Conservation (phyloP, 208 protist genomes). For the Trypanosoma congolense region DNA sequence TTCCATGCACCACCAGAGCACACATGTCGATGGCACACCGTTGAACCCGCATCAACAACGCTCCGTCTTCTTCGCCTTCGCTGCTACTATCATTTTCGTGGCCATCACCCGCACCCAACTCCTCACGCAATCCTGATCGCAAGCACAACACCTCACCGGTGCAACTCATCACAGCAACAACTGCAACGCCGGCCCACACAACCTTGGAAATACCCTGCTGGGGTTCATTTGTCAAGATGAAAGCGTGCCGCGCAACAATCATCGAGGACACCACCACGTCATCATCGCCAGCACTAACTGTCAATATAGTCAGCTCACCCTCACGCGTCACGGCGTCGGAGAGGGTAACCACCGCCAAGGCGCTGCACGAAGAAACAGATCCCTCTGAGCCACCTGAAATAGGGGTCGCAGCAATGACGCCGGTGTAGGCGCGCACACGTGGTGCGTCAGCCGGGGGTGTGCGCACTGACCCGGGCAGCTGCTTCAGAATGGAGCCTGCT, state of each 20-base stretch:
- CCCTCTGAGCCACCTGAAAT: not conserved
- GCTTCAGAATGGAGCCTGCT: no score
- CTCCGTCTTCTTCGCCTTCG: not conserved
- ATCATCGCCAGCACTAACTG: not conserved
- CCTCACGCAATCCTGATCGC: conserved; percentile 10
- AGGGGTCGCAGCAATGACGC: conserved; percentile 2
- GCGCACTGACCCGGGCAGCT: no score
- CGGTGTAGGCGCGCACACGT: conserved; percentile 8
- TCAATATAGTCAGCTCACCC: conserved; percentile 18
- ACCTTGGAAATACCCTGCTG: conserved; percentile 21
- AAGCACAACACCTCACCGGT: conserved; percentile 16
- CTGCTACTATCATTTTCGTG: conserved; percentile 1
- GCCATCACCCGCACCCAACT: not conserved
- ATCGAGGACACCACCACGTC: conserved; percentile 4
- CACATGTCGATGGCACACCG: conserved; percentile 17
- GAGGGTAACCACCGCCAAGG: conserved; percentile 12
- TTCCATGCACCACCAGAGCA: conserved; percentile 8
- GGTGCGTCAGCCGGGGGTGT: no score
- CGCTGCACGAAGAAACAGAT: not conserved
- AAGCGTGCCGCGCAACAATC: conserved; percentile 6
- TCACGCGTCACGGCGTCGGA: not conserved
- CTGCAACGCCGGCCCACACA: conserved; percentile 18
- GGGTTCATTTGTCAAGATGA: conserved; percentile 11
- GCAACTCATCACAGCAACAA: conserved; percentile 22
- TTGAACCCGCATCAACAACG: not conserved